Evolutionary conservation across 345 rosid genomes (phyloP).

Genomic region (Citrus inodora): DNA sequence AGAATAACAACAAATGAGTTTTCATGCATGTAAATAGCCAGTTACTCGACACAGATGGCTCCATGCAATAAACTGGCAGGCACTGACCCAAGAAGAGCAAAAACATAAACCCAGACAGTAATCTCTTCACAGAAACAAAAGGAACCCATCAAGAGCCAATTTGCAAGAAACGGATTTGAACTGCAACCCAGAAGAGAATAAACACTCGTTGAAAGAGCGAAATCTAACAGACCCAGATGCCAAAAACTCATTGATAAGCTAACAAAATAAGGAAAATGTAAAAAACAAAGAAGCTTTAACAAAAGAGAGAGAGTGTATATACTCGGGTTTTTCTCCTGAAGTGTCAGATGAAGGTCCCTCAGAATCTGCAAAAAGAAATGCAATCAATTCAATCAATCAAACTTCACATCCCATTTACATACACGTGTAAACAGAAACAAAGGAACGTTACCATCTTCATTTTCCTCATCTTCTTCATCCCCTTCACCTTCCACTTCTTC

Average conservation of each 20-base stretch:
- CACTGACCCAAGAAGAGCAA: slow-evolving; percentile 12
- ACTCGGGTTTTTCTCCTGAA: slow-evolving; percentile 72
- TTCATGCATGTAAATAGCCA: neutral
- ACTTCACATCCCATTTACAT: slow-evolving; percentile 19
- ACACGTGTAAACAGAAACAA: slow-evolving; percentile 1
- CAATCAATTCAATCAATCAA: slow-evolving; percentile 16
- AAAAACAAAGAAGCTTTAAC: slow-evolving; percentile 11
- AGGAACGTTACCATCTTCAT: slow-evolving; percentile 20
- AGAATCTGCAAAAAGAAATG: slow-evolving; percentile 37
- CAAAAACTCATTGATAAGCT: slow-evolving; percentile 1
- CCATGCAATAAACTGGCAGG: slow-evolving; percentile 37
- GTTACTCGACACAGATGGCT: slow-evolving; percentile 9
- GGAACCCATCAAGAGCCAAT: slow-evolving; percentile 16
- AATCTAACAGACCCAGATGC: slow-evolving; percentile 16
- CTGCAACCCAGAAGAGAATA: neutral
- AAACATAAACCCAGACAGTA: slow-evolving; percentile 6
- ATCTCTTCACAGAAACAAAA: neutral
- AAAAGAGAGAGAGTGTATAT: slow-evolving; percentile 20
- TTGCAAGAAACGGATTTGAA: slow-evolving; percentile 11
- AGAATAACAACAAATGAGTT: neutral
- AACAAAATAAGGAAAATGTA: neutral
- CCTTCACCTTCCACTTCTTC: slow-evolving; percentile 7
- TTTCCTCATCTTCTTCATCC: slow-evolving; percentile 24
- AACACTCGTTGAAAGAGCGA: neutral
- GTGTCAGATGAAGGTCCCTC: slow-evolving; percentile 50